These are phyloP conservation scores for Guadua angustifolia DNA, from an alignment of 176 grass and related monocot species.

Conservation along the genomic window DNA sequence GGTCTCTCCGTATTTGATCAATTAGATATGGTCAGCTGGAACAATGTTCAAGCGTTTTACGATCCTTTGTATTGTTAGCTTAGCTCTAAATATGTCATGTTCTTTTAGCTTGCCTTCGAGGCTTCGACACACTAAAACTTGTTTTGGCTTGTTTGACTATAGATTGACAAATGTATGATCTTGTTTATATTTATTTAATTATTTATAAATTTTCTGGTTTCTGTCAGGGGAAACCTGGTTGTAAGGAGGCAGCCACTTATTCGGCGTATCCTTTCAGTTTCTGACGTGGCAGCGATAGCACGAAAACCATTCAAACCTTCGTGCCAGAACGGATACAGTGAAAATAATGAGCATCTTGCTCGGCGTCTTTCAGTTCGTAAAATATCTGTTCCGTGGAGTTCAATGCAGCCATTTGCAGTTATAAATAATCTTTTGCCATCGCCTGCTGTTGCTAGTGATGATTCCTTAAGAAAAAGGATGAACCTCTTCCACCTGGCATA, in stretches of 20 bases:
- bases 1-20: neutral
- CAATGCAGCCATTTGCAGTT: conserved; percentile 56
- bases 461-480: conserved; percentile 60
- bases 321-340: conserved; percentile 64
- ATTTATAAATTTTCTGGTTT: conserved; percentile 39
- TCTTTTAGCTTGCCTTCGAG: neutral
- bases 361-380: conserved; percentile 85
- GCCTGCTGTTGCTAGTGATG: conserved; percentile 47
- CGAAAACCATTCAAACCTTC: conserved; percentile 96
- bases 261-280: conserved; percentile 87
- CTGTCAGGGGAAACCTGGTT: conserved; percentile 79
- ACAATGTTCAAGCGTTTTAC: conserved; percentile 5
- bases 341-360: conserved; percentile 68
- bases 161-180: conserved; percentile 7
- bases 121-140: neutral
- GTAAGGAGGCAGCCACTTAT: conserved; percentile 90
- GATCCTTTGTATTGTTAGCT: neutral
- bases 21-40: neutral
- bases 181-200: conserved; percentile 39
- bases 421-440: conserved; percentile 53
- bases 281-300: conserved; percentile 77
- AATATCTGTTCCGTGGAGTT: conserved; percentile 90
- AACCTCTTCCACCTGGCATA: conserved; percentile 81
- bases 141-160: conserved; percentile 13
- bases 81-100: neutral